Percentiles rank a stretch among this genome's conserved stretches.
These are phyloP conservation scores for Fusarium nodosum DNA, from an alignment of 2,329 filamentous ascomycete species.

Conservation along the genomic window DNA sequence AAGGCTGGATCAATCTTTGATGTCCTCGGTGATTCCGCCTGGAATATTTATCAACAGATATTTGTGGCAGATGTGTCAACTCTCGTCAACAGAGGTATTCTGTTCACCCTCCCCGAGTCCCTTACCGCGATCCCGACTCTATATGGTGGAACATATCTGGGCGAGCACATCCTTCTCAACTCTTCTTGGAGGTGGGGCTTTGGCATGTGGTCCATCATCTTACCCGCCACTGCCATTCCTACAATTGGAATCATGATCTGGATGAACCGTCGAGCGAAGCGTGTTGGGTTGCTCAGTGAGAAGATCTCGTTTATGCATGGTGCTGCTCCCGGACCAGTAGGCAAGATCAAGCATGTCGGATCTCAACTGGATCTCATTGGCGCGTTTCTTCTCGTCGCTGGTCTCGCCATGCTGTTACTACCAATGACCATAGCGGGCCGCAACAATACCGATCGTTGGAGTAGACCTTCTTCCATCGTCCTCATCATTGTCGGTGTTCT, in stretches of 20 bases:
- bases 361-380: conserved; percentile 28
- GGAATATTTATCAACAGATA: conserved; percentile 42
- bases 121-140: conserved; percentile 36
- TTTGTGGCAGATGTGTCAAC: conserved; percentile 39
- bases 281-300: conserved; percentile 15
- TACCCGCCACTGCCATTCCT: conserved; percentile 26
- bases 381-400: conserved; percentile 29
- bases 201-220: conserved; percentile 34
- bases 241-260: conserved; percentile 39
- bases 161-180: conserved; percentile 29
- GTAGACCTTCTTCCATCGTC: conserved; percentile 31
- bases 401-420: conserved; percentile 35
- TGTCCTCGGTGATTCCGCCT: conserved; percentile 32
- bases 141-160: conserved; percentile 39
- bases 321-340: background rate
- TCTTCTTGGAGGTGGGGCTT: conserved; percentile 40
- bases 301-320: conserved; percentile 15
- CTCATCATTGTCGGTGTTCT: conserved; percentile 27
- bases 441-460: conserved; percentile 37
- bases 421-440: conserved; percentile 38
- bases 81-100: conserved; percentile 38
- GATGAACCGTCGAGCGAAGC: conserved; percentile 27
- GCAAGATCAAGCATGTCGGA: conserved; percentile 17
- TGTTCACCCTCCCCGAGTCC: conserved; percentile 38
- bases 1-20: conserved; percentile 42